Evolutionary conservation across 129 eudicot genomes (phyloP).

Genomic region (Daucus carota): DH1_v3.0 NC_030384.2:38229001-38229500

Average conservation of each 20-base stretch:
- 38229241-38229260: not conserved
- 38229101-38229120: not conserved
- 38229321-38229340: not conserved
- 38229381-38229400: not conserved
- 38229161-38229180: not conserved
- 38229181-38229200: not conserved
- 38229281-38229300: not conserved
- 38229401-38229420: not conserved
- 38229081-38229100: not conserved
- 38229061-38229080: not conserved
- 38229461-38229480: constrained; percentile 88
- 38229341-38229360: not conserved
- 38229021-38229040: constrained; percentile 5
- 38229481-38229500: constrained; percentile 88
- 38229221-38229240: not conserved
- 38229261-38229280: not conserved
- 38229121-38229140: not conserved
- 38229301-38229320: not conserved
- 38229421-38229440: constrained; percentile 12
- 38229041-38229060: not conserved
- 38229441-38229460: constrained; percentile 99
- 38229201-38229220: not conserved
- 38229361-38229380: not conserved
- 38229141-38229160: not conserved
- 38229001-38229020: constrained; percentile 28